phyloP scores from a whole-genome alignment of 371 early-diverging fungal species.

The Chytridium lagenaria region DNA sequence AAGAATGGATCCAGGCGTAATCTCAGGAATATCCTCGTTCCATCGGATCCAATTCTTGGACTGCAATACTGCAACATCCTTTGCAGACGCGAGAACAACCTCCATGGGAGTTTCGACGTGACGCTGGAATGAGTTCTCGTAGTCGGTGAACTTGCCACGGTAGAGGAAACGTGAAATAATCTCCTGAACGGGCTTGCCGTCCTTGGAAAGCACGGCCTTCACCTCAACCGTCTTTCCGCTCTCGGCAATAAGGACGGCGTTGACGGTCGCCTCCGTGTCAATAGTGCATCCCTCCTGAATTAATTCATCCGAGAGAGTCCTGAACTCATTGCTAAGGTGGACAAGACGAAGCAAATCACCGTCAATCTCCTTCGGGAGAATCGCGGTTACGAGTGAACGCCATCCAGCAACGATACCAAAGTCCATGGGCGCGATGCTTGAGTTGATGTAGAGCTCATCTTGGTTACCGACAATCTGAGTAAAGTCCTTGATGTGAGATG shows the following conservation, averaged over 20 bases:
- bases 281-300: slow-evolving; percentile 86
- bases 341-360: slow-evolving; percentile 92
- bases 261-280: slow-evolving; percentile 70
- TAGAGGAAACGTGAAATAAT: slow-evolving; percentile 88
- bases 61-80: slow-evolving; percentile 87
- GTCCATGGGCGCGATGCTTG: slow-evolving; percentile 87
- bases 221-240: slow-evolving; percentile 92
- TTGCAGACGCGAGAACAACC: slow-evolving; percentile 73
- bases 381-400: slow-evolving; percentile 91
- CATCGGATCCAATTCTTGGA: slow-evolving; percentile 92
- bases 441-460: slow-evolving; percentile 77
- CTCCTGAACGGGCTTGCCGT: slow-evolving; percentile 72
- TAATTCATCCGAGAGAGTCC: slow-evolving; percentile 80
- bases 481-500: slow-evolving; percentile 75
- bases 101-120: slow-evolving; percentile 84
- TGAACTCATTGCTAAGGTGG: slow-evolving; percentile 93
- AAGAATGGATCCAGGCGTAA: slow-evolving; percentile 74
- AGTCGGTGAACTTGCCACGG: slow-evolving; percentile 87
- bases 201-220: slow-evolving; percentile 67
- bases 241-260: slow-evolving; percentile 82
- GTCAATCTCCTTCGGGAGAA: slow-evolving; percentile 92
- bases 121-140: slow-evolving; percentile 82
- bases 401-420: slow-evolving; percentile 94
- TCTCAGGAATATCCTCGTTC: slow-evolving; percentile 65
- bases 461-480: slow-evolving; percentile 89